These are phyloP conservation scores for Akanthomyces dipterigenus DNA, from an alignment of 2,329 filamentous ascomycete genomes.

Conservation along the genomic window DNA sequence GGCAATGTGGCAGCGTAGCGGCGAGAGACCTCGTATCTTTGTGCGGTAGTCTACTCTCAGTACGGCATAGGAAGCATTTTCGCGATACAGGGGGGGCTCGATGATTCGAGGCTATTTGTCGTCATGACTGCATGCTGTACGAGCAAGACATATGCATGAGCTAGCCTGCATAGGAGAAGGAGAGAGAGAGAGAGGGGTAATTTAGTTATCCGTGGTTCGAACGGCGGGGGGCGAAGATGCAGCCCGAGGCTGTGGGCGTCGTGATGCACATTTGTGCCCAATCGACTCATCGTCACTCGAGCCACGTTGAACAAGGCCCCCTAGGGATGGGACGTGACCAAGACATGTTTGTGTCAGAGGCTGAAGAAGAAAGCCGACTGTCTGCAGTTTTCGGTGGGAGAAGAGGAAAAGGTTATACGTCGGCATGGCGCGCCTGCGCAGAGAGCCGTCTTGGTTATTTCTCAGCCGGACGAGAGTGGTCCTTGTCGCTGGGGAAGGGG, in stretches of 20 bases:
- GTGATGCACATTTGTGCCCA: slow-evolving; percentile 8
- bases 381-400: slow-evolving; percentile 7
- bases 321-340: not conserved
- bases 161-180: not conserved
- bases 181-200: too few species aligned
- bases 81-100: not conserved
- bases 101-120: not conserved
- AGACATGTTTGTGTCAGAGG: not conserved
- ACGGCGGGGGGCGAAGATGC: not conserved
- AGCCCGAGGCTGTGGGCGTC: slow-evolving; percentile 3
- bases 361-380: not conserved
- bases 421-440: not conserved
- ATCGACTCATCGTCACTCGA: not conserved
- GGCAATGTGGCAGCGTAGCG: not conserved
- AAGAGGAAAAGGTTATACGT: not conserved
- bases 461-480: not conserved
- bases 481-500: not conserved
- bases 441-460: not conserved
- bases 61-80: not conserved
- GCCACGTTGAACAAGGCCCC: not conserved
- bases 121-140: slow-evolving; percentile 3
- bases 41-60: not conserved
- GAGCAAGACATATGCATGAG: slow-evolving; percentile 1
- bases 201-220: not conserved
- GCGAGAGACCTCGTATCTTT: too few species aligned